These are phyloP conservation scores for Penicillium sp. DNA, from an alignment of 2,329 filamentous ascomycete species.

Conservation along the genomic window DNA sequence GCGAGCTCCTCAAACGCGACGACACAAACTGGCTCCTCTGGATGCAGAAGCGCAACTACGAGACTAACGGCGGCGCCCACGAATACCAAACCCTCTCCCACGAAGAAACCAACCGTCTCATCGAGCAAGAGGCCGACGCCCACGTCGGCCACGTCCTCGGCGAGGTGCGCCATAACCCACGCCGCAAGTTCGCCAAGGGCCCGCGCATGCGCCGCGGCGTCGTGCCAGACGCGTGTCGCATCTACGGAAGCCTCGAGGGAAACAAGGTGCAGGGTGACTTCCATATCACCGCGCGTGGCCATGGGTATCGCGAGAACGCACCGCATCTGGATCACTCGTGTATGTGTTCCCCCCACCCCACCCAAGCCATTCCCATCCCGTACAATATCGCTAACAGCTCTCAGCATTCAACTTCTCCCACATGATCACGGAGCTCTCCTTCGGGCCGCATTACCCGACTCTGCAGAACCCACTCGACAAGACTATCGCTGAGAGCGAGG, in stretches of 20 bases:
- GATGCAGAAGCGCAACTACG: conserved; percentile 65
- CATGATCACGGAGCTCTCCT: conserved; percentile 92
- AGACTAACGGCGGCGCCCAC: conserved; percentile 57
- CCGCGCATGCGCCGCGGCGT: conserved; percentile 61
- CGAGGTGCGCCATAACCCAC: conserved; percentile 66
- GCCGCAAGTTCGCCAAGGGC: conserved; percentile 67
- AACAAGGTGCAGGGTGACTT: conserved; percentile 99
- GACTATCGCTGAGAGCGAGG: conserved; percentile 72
- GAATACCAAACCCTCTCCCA: conserved; percentile 58
- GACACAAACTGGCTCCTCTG: conserved; percentile 79
- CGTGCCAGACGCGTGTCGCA: conserved; percentile 73
- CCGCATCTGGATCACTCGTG: conserved; percentile 77
- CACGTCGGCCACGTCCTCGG: conserved; percentile 90
- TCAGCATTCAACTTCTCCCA: conserved; percentile 96
- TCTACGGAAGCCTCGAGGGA: conserved; percentile 84
- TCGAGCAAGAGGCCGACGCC: conserved; percentile 64
- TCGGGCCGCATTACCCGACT: conserved; percentile 93
- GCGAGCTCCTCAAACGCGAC: conserved; percentile 69
- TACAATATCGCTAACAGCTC: conserved; percentile 1
- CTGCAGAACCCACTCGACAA: conserved; percentile 92
- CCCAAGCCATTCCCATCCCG: background rate
- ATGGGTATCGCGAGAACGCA: conserved; percentile 84
- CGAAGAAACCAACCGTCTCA: conserved; percentile 57
- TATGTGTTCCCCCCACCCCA: conserved; percentile 48
- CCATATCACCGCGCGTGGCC: conserved; percentile 91